Evolutionary conservation across 148 eudicot species (phyloP).

Genomic region (Cornus controversa): DNA sequence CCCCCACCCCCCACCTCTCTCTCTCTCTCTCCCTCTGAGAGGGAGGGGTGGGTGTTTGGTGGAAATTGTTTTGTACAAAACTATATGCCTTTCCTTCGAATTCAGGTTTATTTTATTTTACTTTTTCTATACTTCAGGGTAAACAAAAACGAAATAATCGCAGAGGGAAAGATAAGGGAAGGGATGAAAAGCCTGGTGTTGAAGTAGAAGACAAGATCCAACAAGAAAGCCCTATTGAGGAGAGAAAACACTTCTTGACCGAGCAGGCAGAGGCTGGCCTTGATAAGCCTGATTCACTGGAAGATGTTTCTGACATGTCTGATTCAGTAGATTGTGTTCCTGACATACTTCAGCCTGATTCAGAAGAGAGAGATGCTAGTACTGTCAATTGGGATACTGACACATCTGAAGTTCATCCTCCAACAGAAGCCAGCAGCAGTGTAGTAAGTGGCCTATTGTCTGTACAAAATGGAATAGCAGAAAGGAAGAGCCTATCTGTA

Average conservation of each 20-base stretch:
- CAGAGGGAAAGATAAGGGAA: slow-evolving; percentile 74
- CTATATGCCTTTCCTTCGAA: neutral
- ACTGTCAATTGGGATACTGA: slow-evolving; percentile 82
- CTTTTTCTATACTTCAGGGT: slow-evolving; percentile 38
- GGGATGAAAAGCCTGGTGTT: slow-evolving; percentile 58
- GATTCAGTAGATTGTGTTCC: slow-evolving; percentile 60
- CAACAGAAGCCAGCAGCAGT: slow-evolving; percentile 53
- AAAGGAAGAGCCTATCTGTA: slow-evolving; percentile 43
- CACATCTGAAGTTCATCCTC: slow-evolving; percentile 56
- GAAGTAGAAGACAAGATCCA: slow-evolving; percentile 38
- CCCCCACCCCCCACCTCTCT: no score
- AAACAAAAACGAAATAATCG: slow-evolving; percentile 87
- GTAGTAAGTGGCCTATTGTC: slow-evolving; percentile 42
- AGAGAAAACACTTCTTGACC: slow-evolving; percentile 26
- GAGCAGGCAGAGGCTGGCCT: slow-evolving; percentile 36
- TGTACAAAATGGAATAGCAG: slow-evolving; percentile 55
- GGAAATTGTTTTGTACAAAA: neutral
- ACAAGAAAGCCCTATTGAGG: slow-evolving; percentile 30
- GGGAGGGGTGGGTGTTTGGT: no score
- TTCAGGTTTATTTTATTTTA: slow-evolving; percentile 5
- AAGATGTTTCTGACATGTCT: slow-evolving; percentile 73
- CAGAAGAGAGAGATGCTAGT: slow-evolving; percentile 71
- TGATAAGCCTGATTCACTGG: slow-evolving; percentile 56
- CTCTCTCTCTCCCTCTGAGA: no score
- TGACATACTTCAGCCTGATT: slow-evolving; percentile 58